phyloP scores from a whole-genome alignment of 768 basidiomycete species.

The Hypholoma fasciculare region DNA sequence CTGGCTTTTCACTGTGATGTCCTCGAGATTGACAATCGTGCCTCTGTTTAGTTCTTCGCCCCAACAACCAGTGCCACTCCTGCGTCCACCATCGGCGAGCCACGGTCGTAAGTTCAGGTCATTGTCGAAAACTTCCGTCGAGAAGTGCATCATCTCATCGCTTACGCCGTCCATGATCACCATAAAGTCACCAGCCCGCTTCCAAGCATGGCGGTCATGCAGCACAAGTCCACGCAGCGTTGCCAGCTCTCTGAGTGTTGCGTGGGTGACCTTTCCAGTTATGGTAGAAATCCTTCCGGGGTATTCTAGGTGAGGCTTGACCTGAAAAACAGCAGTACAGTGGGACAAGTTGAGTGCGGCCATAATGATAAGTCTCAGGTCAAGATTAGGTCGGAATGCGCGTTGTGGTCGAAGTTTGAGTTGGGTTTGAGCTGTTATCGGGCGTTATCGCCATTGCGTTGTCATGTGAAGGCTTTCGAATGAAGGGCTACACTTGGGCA shows the following conservation, averaged over 20 bases:
- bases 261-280: slow-evolving; percentile 1
- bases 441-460: too few species aligned
- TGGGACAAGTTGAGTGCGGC: slow-evolving; percentile 1
- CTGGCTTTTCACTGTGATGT: not conserved
- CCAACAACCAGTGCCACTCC: slow-evolving; percentile 11
- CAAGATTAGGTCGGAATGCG: too few species aligned
- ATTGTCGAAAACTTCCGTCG: slow-evolving; percentile 28
- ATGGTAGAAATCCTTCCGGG: not conserved
- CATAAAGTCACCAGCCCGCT: slow-evolving; percentile 13
- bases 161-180: slow-evolving; percentile 28
- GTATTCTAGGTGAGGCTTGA: not conserved
- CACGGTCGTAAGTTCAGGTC: not conserved
- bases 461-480: too few species aligned
- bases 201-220: not conserved
- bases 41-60: slow-evolving; percentile 6
- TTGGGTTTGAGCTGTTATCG: too few species aligned
- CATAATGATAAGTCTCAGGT: not conserved
- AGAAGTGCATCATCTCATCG: slow-evolving; percentile 30
- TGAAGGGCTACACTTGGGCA: too few species aligned
- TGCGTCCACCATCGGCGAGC: not conserved
- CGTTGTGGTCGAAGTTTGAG: too few species aligned
- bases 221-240: not conserved
- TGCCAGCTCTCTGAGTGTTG: slow-evolving; percentile 3
- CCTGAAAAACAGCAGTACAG: slow-evolving; percentile 6
- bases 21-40: slow-evolving; percentile 1